A percentile compares a stretch with the other conserved stretches of the same genome.
Evolutionary conservation across 2,329 filamentous ascomycete genomes (phyloP).

Genomic region (Whalleya microplaca): DNA sequence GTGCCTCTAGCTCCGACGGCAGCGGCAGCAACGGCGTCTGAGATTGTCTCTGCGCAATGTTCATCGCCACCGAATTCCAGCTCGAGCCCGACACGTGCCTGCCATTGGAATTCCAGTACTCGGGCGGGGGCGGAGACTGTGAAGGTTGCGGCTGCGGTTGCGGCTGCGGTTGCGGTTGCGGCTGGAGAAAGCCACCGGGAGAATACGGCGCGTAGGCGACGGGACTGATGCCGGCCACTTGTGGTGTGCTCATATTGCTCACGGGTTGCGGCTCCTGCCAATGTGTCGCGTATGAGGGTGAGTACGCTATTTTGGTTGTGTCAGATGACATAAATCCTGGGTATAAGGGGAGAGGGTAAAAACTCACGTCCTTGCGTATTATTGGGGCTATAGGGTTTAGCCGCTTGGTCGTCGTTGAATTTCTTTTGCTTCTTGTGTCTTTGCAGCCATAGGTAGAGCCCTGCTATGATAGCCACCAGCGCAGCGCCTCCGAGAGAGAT

Average conservation of each 20-base stretch:
- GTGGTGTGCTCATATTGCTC: background rate
- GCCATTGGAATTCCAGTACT: slow-evolving; percentile 12
- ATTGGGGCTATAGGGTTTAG: slow-evolving; percentile 3
- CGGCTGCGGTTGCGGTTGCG: background rate
- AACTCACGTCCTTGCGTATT: slow-evolving; percentile 9
- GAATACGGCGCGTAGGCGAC: slow-evolving; percentile 20
- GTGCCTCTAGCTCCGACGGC: slow-evolving; percentile 18
- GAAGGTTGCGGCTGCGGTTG: background rate
- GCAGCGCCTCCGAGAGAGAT: slow-evolving; percentile 26
- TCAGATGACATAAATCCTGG: background rate
- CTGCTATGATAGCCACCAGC: slow-evolving; percentile 25
- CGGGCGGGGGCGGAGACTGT: slow-evolving; percentile 6
- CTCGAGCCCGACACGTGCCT: slow-evolving; percentile 20
- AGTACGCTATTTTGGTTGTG: slow-evolving; percentile 8
- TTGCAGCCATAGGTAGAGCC: slow-evolving; percentile 27
- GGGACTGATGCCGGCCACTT: background rate
- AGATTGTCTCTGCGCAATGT: slow-evolving; percentile 9
- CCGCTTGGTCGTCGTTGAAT: background rate
- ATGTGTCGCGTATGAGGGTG: slow-evolving; percentile 11
- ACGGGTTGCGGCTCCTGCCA: slow-evolving; percentile 5
- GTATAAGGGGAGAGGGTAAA: background rate
- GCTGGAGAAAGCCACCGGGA: slow-evolving; percentile 8
- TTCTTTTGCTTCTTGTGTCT: slow-evolving; percentile 18
- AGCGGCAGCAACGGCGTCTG: slow-evolving; percentile 13
- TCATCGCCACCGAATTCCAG: slow-evolving; percentile 7